Base-by-base conservation (phyloP, 805 yeast species). In the Metschnikowia aberdeeniae region DNA sequence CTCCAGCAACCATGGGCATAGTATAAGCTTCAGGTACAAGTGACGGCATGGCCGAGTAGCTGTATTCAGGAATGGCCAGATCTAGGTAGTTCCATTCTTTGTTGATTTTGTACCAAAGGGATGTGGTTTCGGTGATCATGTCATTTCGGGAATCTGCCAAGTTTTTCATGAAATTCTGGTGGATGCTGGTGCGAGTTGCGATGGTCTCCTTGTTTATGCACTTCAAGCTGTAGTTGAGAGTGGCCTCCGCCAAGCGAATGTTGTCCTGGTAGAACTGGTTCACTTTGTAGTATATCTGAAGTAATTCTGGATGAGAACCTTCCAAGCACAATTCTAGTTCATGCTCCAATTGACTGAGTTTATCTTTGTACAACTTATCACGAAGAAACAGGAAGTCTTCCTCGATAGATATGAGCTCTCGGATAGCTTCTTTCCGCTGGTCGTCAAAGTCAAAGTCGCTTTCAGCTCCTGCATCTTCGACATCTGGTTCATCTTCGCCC, bases 241-340 rank as follows among this genome's bases (percentile, higher is more conserved):
- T 71, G 43, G 65, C 58, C 49, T 71, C 67, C 37, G 76, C 73
- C 45, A 66, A 53, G 45, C 59, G 70, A 22, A 89, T 67, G 61
- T 82, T 84, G 47, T 81, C 82, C 52, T 88, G 88, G 53, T 89
- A 82, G 53, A 84, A 81, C 35, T 79, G 77, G 47, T 84, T 86
- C 42, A 93, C 81, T 63, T 81, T 80, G 55, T 76, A 76, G 61
- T 85, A 80, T 43, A 86, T 84, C 39, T 78, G 75, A 32, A 86
- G 76, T 44, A 92, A 75, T 56, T 90, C 97, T 0, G 98, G 98
- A 64, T 93, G 99, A 17, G 89, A 78, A 10, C 97, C 97, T 51
- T 83, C 84, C 29, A 83, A 68, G 66, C 98, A 90, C 76, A 92
- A 78, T 56, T 84, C 84, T 49, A 92, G 69, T 62, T 93, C 99